A percentile compares a stretch with the other conserved stretches of the same genome.
phyloP scores from a whole-genome alignment of 352 stramenopile genomes.

The Phytopythium chamaehyphon region DNA sequence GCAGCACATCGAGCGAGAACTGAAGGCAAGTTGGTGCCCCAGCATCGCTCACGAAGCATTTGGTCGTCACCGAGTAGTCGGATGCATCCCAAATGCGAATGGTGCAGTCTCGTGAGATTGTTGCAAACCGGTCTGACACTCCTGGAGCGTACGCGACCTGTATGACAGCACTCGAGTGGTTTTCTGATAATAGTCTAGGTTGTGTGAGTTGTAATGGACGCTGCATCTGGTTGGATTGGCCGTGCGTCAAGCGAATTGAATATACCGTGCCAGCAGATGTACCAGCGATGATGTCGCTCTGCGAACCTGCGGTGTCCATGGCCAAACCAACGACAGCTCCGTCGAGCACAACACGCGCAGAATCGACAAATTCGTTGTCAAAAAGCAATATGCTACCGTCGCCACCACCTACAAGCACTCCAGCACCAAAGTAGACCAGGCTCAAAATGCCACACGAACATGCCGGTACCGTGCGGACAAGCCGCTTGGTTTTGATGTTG shows the following conservation, averaged over 20 bases:
- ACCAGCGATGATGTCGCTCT: slow-evolving; percentile 70
- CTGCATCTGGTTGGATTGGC: slow-evolving; percentile 8
- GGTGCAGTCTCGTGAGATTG: slow-evolving; percentile 79
- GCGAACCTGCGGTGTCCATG: slow-evolving; percentile 42
- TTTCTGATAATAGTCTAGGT: slow-evolving; percentile 44
- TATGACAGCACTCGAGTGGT: slow-evolving; percentile 73
- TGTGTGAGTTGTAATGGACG: slow-evolving; percentile 19
- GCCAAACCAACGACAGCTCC: slow-evolving; percentile 52
- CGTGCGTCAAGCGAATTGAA: slow-evolving; percentile 50
- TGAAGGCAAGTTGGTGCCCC: slow-evolving; percentile 71
- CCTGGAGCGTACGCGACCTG: slow-evolving; percentile 74
- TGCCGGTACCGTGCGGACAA: slow-evolving; percentile 66
- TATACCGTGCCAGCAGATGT: slow-evolving; percentile 82
- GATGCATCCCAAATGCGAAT: slow-evolving; percentile 89
- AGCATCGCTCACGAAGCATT: slow-evolving; percentile 49
- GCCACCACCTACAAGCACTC: slow-evolving; percentile 74
- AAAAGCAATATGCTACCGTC: slow-evolving; percentile 86
- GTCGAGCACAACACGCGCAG: slow-evolving; percentile 60
- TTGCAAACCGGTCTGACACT: slow-evolving; percentile 89
- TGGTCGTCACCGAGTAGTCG: slow-evolving; percentile 76
- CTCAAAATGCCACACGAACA: slow-evolving; percentile 79
- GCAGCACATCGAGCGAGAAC: slow-evolving; percentile 84
- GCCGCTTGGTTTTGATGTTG: slow-evolving; percentile 62
- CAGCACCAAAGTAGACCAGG: slow-evolving; percentile 39
- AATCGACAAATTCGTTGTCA: slow-evolving; percentile 68